Conservation (phyloP, 2,329 filamentous ascomycete genomes). For the Cercospora sesami region DNA sequence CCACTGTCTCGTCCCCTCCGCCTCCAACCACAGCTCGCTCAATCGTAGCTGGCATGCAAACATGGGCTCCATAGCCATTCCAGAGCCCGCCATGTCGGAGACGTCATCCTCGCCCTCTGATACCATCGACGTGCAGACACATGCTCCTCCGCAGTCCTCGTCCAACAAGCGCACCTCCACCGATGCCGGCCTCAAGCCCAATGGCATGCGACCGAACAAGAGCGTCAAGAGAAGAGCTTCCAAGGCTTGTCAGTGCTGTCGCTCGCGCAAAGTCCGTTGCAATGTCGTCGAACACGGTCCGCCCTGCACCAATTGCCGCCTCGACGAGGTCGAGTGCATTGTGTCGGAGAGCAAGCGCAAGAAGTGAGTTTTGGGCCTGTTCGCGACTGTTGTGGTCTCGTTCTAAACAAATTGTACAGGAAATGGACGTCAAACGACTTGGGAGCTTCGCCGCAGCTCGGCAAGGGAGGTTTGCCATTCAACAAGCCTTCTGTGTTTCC, state of each 20-base stretch:
- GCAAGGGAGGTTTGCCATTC: conserved; percentile 25
- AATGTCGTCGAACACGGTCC: conserved; percentile 85
- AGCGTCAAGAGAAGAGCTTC: conserved; percentile 83
- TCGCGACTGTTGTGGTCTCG: background rate
- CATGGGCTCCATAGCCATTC: conserved; percentile 31
- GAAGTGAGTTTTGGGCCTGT: conserved; percentile 63
- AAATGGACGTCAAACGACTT: conserved; percentile 39
- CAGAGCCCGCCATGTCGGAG: conserved; percentile 31
- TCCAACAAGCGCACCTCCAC: conserved; percentile 57
- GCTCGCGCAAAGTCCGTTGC: conserved; percentile 86
- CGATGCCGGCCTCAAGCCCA: conserved; percentile 55
- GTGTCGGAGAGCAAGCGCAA: conserved; percentile 74
- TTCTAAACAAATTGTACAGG: conserved; percentile 25
- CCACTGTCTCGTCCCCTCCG: conserved; percentile 12
- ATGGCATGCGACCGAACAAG: conserved; percentile 49
- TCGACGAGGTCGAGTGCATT: conserved; percentile 74
- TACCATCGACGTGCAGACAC: conserved; percentile 27
- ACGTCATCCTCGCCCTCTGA: conserved; percentile 36
- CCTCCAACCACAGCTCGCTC: conserved; percentile 8
- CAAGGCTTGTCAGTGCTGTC: conserved; percentile 84
- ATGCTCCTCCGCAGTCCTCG: conserved; percentile 15
- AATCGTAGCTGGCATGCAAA: conserved; percentile 11
- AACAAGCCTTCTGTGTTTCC: conserved; percentile 30
- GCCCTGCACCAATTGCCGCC: conserved; percentile 83
- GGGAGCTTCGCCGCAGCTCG: conserved; percentile 25